Conservation (phyloP, 2,329 filamentous ascomycete species). For the Botrytis deweyae region DNA sequence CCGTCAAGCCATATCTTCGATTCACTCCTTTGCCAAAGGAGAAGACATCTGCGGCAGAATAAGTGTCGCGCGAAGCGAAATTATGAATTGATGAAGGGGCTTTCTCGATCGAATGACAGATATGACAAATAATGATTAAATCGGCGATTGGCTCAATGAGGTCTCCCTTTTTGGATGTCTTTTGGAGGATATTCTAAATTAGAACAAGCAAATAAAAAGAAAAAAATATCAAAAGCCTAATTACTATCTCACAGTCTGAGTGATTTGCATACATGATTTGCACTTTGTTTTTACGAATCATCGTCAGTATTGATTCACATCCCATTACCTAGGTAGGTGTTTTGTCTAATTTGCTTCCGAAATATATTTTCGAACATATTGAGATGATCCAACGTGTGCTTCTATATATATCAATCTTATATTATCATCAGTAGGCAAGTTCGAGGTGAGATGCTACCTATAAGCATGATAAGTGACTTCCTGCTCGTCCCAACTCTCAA, state of each 20-base stretch:
- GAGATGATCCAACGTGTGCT: background rate
- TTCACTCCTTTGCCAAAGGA: constrained; percentile 67
- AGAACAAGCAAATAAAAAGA: background rate
- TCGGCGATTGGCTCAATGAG: background rate
- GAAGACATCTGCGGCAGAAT: constrained; percentile 38
- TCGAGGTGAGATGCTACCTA: background rate
- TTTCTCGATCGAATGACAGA: background rate
- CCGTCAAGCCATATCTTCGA: constrained; percentile 71
- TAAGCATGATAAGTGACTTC: background rate
- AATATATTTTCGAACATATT: background rate
- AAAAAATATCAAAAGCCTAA: background rate
- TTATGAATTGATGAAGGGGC: background rate
- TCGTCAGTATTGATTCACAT: background rate
- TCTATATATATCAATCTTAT: background rate
- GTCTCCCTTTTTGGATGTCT: background rate
- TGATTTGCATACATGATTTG: background rate
- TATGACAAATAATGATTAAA: constrained; percentile 10
- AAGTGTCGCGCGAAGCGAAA: constrained; percentile 14
- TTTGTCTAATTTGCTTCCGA: background rate
- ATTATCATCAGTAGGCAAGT: background rate
- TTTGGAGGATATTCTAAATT: background rate
- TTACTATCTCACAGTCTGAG: background rate
- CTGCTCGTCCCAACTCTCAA: background rate
- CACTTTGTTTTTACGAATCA: background rate
- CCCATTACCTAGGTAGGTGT: background rate